Conservation (phyloP, 2,329 filamentous ascomycete species). For the Neophaeococcomyces mojaviensis region DNA sequence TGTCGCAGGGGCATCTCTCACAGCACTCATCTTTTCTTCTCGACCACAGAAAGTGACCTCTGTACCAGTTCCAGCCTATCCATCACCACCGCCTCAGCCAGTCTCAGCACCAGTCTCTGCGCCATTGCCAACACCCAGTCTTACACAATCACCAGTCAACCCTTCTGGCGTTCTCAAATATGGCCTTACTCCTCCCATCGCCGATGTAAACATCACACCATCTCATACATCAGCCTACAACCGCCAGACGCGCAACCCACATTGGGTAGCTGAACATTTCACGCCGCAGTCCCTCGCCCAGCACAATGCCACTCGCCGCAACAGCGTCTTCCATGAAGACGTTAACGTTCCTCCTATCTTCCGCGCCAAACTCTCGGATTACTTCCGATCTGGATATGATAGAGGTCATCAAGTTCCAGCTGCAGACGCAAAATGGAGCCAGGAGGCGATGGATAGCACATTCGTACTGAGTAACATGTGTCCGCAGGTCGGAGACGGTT, state of each 20-base stretch:
- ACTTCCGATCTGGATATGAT: constrained; percentile 90
- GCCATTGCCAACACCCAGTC: not conserved
- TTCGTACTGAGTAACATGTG: constrained; percentile 96
- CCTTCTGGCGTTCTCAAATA: constrained; percentile 73
- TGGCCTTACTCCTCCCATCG: constrained; percentile 83
- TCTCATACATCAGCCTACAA: constrained; percentile 85
- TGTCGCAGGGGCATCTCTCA: constrained; percentile 67
- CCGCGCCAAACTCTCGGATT: constrained; percentile 84
- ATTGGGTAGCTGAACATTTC: constrained; percentile 96
- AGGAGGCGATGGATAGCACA: constrained; percentile 88
- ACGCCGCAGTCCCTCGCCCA: constrained; percentile 72
- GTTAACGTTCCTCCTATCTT: constrained; percentile 71
- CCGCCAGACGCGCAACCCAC: constrained; percentile 79
- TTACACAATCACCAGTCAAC: constrained; percentile 51
- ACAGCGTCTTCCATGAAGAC: constrained; percentile 80
- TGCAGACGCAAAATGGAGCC: constrained; percentile 92
- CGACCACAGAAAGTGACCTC: constrained; percentile 37
- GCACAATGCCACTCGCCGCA: constrained; percentile 72
- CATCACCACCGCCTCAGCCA: constrained; percentile 26
- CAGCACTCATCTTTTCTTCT: constrained; percentile 59
- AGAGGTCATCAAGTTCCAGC: constrained; percentile 95
- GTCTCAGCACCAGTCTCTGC: constrained; percentile 23
- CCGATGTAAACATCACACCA: constrained; percentile 68
- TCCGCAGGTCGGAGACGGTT: constrained; percentile 94
- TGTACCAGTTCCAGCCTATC: constrained; percentile 29